A percentile compares a stretch with the other conserved stretches of the same genome.
These are phyloP conservation scores for Caloboletus inedulis DNA, from an alignment of 1,284 basidiomycete genomes.

Conservation along the genomic window DNA sequence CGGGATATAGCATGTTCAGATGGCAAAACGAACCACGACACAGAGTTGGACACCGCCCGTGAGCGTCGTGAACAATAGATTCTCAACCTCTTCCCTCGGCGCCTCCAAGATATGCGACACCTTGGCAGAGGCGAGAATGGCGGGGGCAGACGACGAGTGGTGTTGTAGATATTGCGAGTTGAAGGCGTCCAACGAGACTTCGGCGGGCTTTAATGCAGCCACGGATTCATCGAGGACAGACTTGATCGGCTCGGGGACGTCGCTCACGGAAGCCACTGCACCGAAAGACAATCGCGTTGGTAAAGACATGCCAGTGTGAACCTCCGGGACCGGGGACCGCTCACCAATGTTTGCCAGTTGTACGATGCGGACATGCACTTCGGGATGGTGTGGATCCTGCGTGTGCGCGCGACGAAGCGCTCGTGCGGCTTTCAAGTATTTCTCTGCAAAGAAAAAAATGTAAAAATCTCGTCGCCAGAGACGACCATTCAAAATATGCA, in stretches of 20 bases:
- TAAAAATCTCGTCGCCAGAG: not conserved
- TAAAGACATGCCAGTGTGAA: not conserved
- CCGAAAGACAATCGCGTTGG: not conserved
- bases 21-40: conserved; percentile 43
- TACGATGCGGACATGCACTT: conserved; percentile 69
- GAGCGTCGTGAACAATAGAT: conserved; percentile 52
- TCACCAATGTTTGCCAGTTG: conserved; percentile 60
- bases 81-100: conserved; percentile 57
- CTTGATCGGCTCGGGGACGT: conserved; percentile 43
- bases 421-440: conserved; percentile 74
- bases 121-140: conserved; percentile 62
- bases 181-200: conserved; percentile 58
- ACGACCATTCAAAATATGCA: conserved; percentile 37
- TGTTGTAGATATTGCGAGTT: conserved; percentile 76
- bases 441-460: conserved; percentile 48
- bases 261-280: conserved; percentile 42
- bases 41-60: conserved; percentile 44
- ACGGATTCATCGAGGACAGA: conserved; percentile 45
- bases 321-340: conserved; percentile 14
- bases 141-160: conserved; percentile 47
- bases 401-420: conserved; percentile 63
- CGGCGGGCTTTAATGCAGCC: conserved; percentile 51
- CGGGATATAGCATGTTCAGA: not conserved
- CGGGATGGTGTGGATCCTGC: conserved; percentile 59
- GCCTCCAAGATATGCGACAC: conserved; percentile 46